Evolutionary conservation across 2,329 filamentous ascomycete genomes (phyloP).

Genomic region (Cryphonectria parasitica): DNA sequence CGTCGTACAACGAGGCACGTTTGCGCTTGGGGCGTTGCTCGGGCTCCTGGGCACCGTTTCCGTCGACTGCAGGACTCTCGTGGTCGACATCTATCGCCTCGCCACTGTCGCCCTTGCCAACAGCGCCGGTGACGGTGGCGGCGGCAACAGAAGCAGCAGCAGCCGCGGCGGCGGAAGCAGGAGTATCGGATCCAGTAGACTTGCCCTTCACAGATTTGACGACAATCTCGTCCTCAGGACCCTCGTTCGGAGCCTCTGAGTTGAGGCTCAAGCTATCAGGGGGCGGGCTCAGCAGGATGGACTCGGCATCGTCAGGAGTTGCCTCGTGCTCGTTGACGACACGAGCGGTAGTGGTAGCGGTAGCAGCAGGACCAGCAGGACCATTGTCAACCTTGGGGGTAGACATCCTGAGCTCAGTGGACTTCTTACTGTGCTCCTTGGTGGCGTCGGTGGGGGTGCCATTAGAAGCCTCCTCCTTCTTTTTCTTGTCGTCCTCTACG

Average conservation of each 20-base stretch:
- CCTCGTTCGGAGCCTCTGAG: constrained; percentile 38
- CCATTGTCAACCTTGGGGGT: constrained; percentile 37
- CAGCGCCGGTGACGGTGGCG: constrained; percentile 30
- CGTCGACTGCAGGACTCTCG: not conserved
- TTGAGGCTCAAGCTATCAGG: constrained; percentile 46
- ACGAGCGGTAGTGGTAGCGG: not conserved
- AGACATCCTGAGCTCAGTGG: constrained; percentile 29
- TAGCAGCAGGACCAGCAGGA: not conserved
- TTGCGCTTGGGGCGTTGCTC: constrained; percentile 58
- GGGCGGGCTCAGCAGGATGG: constrained; percentile 51
- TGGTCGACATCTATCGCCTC: constrained; percentile 15
- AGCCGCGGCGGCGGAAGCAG: constrained; percentile 38
- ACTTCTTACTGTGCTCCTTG: not conserved
- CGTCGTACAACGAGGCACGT: constrained; percentile 53
- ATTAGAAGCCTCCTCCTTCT: not conserved
- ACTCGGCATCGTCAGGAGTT: constrained; percentile 40
- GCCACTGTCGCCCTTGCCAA: constrained; percentile 45
- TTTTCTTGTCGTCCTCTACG: not conserved
- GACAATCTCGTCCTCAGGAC: constrained; percentile 57
- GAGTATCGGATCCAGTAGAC: constrained; percentile 43
- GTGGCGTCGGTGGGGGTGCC: not conserved
- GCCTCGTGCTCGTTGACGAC: constrained; percentile 45
- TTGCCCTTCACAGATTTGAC: constrained; percentile 49
- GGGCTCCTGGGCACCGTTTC: not conserved
- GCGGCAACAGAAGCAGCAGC: constrained; percentile 40